Percentiles rank a stretch among this genome's conserved stretches.
phyloP scores from a whole-genome alignment of 2,329 filamentous ascomycete species.

The Cercospora citrullina region DNA sequence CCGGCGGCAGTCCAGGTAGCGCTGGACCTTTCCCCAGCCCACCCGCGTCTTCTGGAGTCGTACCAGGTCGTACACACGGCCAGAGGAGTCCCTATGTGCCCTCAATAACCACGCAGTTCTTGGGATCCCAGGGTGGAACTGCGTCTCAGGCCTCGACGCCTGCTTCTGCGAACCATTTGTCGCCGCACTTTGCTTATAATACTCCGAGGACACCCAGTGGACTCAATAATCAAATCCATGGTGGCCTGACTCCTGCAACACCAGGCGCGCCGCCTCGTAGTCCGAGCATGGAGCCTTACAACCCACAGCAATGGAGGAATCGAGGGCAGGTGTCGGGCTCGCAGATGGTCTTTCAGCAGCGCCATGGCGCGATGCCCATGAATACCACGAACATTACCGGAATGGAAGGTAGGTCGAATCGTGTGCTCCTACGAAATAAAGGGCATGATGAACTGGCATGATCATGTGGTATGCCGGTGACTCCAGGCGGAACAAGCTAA shows the following conservation, averaged over 20 bases:
- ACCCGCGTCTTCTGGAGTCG: conserved; percentile 35
- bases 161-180: conserved; percentile 40
- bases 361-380: conserved; percentile 33
- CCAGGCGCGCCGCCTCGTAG: conserved; percentile 32
- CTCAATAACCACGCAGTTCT: conserved; percentile 35
- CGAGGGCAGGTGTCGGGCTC: conserved; percentile 42
- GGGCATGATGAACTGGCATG: not conserved
- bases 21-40: conserved; percentile 28
- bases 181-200: conserved; percentile 30
- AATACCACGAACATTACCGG: conserved; percentile 46
- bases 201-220: conserved; percentile 30
- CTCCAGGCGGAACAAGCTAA: conserved; percentile 1
- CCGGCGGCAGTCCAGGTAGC: conserved; percentile 24
- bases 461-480: not conserved
- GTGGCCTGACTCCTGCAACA: conserved; percentile 20
- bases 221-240: conserved; percentile 26
- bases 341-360: conserved; percentile 38
- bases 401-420: conserved; percentile 48
- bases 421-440: conserved; percentile 2
- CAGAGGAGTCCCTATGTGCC: conserved; percentile 25
- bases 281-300: conserved; percentile 45
- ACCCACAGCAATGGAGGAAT: conserved; percentile 53
- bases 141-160: conserved; percentile 41
- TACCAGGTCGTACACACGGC: conserved; percentile 18
- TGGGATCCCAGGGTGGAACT: conserved; percentile 32